Evolutionary conservation across 2,329 filamentous ascomycete genomes (phyloP), one percentile per base, ranked within the genome.

Genomic region (Fusarium poae): DNA sequence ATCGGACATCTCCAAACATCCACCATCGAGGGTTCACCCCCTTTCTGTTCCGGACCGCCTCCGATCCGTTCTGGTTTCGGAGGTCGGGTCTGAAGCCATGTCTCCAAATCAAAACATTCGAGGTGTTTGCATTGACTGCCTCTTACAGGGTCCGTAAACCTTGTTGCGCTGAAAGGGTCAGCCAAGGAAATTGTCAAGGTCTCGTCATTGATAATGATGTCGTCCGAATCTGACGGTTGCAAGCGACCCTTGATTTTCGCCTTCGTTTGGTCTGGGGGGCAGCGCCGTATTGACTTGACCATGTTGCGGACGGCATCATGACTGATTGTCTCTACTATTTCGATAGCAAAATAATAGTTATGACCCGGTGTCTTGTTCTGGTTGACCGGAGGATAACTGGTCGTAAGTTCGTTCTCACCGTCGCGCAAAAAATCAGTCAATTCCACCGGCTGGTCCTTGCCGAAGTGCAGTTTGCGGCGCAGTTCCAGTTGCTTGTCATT

Each of bases 1-100:
- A 97, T 88, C 0, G 96, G 96, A 73, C 96, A 99, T 67, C 87
- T 91, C 94, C 94, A 97, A 53, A 88, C 87, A 73, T 96, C 92
- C 1, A 87, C 82, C 56, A 85, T 79, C 2, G 83, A 84, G 11
- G 86, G 88, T 69, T 89, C 84, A 12, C 46, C 59, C 10, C 67
- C 71, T 25, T 60, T 35, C 35, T 68, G 37, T 2, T 37, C 21
- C 16, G 48, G 16, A 6, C 51, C 64, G n/a, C 57, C 66, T 39
- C 34, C 63, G 35, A 68, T 68, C n/a, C 57, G 57, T 5, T 67
- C 35, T 7, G 79, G 76, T 63, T 84, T 85, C 16, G 80, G 79
- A 7, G 83, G 82, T 42, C 92, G 88, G 7, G 91, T 92, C 16
- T 83, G 78, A 11, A 99, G 85, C 82, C 93, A 98, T 1, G 88